A percentile compares a stretch with the other conserved stretches of the same genome.
phyloP scores from a whole-genome alignment of 1,284 basidiomycete species.

The Waitea zeae region DNA sequence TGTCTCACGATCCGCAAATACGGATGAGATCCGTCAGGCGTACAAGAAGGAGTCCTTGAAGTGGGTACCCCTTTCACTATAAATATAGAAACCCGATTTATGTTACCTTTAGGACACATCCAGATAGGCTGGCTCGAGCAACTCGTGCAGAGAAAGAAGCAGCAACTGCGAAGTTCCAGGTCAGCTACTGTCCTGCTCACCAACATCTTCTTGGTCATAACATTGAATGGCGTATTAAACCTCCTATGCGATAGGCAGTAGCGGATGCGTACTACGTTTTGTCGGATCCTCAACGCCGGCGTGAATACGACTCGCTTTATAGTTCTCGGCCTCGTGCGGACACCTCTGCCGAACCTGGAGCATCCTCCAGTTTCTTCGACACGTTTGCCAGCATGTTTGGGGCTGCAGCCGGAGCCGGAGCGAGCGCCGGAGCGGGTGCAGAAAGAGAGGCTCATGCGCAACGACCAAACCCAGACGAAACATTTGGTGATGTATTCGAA shows the following conservation, averaged over 20 bases:
- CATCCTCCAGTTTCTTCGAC: conserved; percentile 63
- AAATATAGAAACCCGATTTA: conserved; percentile 1
- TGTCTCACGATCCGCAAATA: conserved; percentile 37
- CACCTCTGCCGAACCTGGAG: conserved; percentile 39
- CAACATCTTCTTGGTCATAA: not conserved
- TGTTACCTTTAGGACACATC: conserved; percentile 50
- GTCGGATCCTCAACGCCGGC: conserved; percentile 61
- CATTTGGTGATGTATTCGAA: conserved; percentile 84
- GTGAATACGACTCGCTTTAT: conserved; percentile 71
- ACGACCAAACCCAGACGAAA: conserved; percentile 60
- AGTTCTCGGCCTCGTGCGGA: conserved; percentile 27
- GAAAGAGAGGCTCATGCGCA: conserved; percentile 18
- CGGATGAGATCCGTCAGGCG: conserved; percentile 63
- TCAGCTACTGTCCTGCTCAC: conserved; percentile 10
- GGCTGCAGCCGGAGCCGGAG: conserved; percentile 14
- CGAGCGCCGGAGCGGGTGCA: conserved; percentile 14
- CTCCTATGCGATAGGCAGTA: no score
- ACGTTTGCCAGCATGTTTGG: conserved; percentile 59
- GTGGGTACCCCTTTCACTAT: conserved; percentile 10
- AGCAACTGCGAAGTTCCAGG: conserved; percentile 75
- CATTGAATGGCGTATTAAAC: no score
- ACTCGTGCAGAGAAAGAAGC: conserved; percentile 49
- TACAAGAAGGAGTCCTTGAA: conserved; percentile 72
- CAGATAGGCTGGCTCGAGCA: conserved; percentile 73
- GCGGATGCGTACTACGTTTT: conserved; percentile 96